Conservation (phyloP, 495 filamentous ascomycete species). For the Schizothecium vesticola region DNA sequence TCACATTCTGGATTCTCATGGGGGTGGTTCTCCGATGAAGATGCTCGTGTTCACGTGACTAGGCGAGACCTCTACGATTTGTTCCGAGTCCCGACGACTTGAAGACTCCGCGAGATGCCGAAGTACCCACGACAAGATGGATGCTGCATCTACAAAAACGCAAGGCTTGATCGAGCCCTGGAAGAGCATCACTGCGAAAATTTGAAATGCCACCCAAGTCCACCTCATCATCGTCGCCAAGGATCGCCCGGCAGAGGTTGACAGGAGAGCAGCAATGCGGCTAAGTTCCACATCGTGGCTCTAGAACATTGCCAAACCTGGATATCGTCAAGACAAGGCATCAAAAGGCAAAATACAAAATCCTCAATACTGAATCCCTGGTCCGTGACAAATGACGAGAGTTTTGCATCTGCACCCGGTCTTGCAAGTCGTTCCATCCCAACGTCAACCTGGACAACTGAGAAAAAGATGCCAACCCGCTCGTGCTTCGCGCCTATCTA, state of each 20-base stretch:
- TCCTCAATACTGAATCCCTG: not conserved
- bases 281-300: not conserved
- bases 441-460: not conserved
- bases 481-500: not conserved
- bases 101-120: too few species aligned
- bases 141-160: not conserved
- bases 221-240: not conserved
- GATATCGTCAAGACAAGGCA: not conserved
- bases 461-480: not conserved
- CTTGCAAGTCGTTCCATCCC: not conserved
- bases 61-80: too few species aligned
- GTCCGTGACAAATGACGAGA: not conserved
- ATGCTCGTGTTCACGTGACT: not conserved
- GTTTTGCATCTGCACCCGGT: not conserved
- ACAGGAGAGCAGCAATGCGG: constrained; percentile 6
- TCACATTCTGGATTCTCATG: not conserved
- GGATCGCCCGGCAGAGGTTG: constrained; percentile 6
- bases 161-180: not conserved
- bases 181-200: not conserved
- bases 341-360: not conserved
- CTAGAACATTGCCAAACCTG: constrained; percentile 14
- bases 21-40: not conserved
- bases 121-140: not conserved
- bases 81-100: too few species aligned
- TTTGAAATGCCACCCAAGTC: not conserved